These are phyloP conservation scores for Clathrospora elynae DNA, from an alignment of 2,329 filamentous ascomycete species.

Conservation along the genomic window DNA sequence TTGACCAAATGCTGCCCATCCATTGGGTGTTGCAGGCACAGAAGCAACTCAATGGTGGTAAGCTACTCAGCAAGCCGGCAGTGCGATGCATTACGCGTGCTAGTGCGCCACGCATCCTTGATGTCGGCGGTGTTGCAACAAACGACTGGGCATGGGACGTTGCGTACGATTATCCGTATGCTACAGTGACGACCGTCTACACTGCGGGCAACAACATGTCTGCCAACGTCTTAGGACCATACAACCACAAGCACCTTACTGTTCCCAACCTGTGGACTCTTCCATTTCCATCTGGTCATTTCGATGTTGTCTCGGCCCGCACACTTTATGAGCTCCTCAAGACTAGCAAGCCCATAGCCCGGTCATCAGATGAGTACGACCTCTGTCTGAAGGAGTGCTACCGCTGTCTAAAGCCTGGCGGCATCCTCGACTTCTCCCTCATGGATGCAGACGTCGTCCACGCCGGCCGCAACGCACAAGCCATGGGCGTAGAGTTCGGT, in stretches of 20 bases:
- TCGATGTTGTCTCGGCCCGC: constrained; percentile 89
- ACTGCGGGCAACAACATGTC: constrained; percentile 55
- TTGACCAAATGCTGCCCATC: constrained; percentile 68
- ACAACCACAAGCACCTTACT: constrained; percentile 83
- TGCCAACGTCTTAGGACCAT: constrained; percentile 69
- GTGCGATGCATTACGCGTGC: constrained; percentile 57
- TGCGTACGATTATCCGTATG: constrained; percentile 80
- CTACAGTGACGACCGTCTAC: constrained; percentile 86
- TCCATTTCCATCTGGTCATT: constrained; percentile 83
- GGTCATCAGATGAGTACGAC: constrained; percentile 79
- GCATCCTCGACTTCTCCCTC: constrained; percentile 87
- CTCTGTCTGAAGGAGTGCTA: constrained; percentile 82
- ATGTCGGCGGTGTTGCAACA: constrained; percentile 81
- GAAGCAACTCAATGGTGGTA: constrained; percentile 64
- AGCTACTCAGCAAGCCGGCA: constrained; percentile 60
- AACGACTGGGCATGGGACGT: constrained; percentile 98
- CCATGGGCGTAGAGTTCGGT: constrained; percentile 88
- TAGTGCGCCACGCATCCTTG: constrained; percentile 72
- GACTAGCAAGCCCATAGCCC: constrained; percentile 57
- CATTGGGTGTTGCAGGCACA: constrained; percentile 68
- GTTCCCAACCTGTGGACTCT: constrained; percentile 78
- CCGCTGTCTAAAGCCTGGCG: constrained; percentile 89
- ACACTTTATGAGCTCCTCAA: constrained; percentile 86
- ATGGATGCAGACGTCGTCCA: constrained; percentile 91
- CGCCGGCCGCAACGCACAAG: constrained; percentile 76